These are phyloP conservation scores for Trametes hirsuta DNA, from an alignment of 1,284 basidiomycete genomes.

Conservation along the genomic window DNA sequence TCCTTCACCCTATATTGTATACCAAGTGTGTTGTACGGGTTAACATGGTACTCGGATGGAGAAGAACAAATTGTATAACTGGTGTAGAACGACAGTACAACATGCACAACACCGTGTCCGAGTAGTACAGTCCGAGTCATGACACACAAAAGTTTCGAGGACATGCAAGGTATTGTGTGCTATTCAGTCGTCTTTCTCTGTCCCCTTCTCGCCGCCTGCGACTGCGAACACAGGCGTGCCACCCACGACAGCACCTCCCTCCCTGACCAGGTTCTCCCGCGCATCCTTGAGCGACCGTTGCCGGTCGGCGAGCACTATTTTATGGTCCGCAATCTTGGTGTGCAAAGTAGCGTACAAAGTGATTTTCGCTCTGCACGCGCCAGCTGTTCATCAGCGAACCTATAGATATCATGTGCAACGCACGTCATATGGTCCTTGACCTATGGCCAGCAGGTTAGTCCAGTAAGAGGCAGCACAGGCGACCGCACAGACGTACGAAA, in stretches of 20 bases:
- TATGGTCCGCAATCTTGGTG: slow-evolving; percentile 26
- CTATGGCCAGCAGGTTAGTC: slow-evolving; percentile 10
- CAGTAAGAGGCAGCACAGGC: not conserved
- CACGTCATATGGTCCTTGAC: slow-evolving; percentile 38
- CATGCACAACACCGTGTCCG: no score
- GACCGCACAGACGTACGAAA: slow-evolving; percentile 24
- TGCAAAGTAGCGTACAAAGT: slow-evolving; percentile 30
- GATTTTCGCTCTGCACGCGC: slow-evolving; percentile 29
- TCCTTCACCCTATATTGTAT: slow-evolving; percentile 1
- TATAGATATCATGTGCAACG: not conserved
- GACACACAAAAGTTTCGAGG: no score
- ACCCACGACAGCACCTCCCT: slow-evolving; percentile 32
- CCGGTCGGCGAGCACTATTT: slow-evolving; percentile 25
- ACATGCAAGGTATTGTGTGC: no score
- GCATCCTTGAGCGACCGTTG: slow-evolving; percentile 28
- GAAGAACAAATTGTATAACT: slow-evolving; percentile 29
- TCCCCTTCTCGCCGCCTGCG: no score
- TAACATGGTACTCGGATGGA: no score
- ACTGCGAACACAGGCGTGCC: not conserved
- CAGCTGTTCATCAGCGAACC: not conserved
- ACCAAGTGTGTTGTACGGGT: not conserved
- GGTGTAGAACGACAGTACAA: no score
- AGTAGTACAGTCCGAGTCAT: no score
- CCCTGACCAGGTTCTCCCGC: slow-evolving; percentile 29
- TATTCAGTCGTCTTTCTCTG: no score